A percentile compares a stretch with the other conserved stretches of the same genome.
These are phyloP conservation scores for Dispira simplex DNA, from an alignment of 192 early-diverging fungal species.

Conservation along the genomic window DNA sequence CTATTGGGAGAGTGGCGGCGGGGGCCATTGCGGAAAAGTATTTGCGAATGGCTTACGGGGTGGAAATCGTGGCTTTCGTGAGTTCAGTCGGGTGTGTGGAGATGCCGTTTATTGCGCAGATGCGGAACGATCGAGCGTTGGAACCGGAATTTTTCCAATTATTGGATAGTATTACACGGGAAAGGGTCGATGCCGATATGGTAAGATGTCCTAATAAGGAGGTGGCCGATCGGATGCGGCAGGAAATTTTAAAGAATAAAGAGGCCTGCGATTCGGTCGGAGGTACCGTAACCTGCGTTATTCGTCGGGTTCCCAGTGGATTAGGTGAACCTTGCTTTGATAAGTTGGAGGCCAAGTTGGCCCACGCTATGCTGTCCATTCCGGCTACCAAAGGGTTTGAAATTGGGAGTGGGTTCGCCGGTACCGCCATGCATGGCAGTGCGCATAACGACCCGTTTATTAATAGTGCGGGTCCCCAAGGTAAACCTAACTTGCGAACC, in stretches of 20 bases:
- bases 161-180: slow-evolving; percentile 51
- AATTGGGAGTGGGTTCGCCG: slow-evolving; percentile 83
- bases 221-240: slow-evolving; percentile 60
- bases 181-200: slow-evolving; percentile 62
- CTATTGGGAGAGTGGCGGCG: slow-evolving; percentile 91
- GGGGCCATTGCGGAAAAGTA: slow-evolving; percentile 98
- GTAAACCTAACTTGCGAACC: slow-evolving; percentile 55
- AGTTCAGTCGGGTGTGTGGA: slow-evolving; percentile 67
- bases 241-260: slow-evolving; percentile 69
- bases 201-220: slow-evolving; percentile 79
- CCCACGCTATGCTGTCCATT: slow-evolving; percentile 97
- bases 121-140: slow-evolving; percentile 14
- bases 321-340: slow-evolving; percentile 98
- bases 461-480: slow-evolving; percentile 17
- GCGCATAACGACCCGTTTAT: slow-evolving; percentile 91
- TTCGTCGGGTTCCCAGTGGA: slow-evolving; percentile 79
- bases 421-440: slow-evolving; percentile 73
- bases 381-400: slow-evolving; percentile 99
- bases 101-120: slow-evolving; percentile 46
- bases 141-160: slow-evolving; percentile 40
- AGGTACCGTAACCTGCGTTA: slow-evolving; percentile 89
- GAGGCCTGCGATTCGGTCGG: slow-evolving; percentile 85
- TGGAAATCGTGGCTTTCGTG: slow-evolving; percentile 94
- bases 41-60: slow-evolving; percentile 52
- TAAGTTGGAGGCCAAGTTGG: slow-evolving; percentile 89